Conservation (phyloP, 2,329 filamentous ascomycete species). For the Teratosphaeria pseudoeucalypti region DNA sequence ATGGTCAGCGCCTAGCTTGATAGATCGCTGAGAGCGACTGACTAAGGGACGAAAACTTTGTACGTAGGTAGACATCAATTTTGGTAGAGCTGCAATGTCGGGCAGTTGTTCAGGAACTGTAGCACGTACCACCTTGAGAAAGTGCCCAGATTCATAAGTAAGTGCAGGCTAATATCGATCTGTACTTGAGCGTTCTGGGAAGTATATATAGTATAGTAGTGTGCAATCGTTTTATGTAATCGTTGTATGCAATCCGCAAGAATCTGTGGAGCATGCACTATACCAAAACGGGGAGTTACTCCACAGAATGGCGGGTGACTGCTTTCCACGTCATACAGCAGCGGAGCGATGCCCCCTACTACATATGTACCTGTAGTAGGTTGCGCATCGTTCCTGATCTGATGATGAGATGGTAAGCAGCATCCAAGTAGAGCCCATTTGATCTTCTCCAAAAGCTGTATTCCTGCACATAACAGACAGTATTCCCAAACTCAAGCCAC, state of each 20-base stretch:
- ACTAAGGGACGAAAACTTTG: not conserved
- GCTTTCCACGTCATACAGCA: not conserved
- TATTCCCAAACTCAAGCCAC: not conserved
- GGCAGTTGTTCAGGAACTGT: not conserved
- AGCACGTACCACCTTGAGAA: not conserved
- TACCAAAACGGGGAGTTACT: not conserved
- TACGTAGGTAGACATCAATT: not conserved
- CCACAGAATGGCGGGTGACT: not conserved
- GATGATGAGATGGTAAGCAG: not conserved
- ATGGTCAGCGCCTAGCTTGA: not conserved
- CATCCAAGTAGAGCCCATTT: not conserved
- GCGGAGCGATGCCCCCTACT: too few species aligned
- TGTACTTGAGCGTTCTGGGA: not conserved
- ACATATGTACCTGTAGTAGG: not conserved
- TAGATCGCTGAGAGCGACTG: not conserved
- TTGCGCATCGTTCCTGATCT: not conserved
- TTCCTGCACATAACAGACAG: not conserved
- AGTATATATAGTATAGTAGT: not conserved
- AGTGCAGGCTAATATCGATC: not conserved
- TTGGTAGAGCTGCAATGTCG: not conserved
- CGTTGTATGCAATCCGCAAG: not conserved
- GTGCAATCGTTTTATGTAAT: too few species aligned
- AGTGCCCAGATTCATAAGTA: not conserved
- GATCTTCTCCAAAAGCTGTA: not conserved
- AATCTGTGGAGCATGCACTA: not conserved